These are phyloP conservation scores for Alternaria viburni DNA, from an alignment of 2,329 filamentous ascomycete genomes.

Conservation along the genomic window DNA sequence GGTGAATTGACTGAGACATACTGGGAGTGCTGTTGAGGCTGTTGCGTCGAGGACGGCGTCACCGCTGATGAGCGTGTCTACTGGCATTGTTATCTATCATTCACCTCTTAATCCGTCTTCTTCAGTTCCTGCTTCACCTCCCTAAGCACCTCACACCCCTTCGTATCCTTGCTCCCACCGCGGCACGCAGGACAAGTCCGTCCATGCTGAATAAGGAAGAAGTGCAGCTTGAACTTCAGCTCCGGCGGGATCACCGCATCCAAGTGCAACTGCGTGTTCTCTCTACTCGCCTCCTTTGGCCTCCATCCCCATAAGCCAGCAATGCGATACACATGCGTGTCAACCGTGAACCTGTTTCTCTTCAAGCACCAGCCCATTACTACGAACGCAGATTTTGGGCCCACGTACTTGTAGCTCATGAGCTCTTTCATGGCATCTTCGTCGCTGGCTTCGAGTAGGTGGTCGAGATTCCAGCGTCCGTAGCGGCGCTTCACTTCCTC, in stretches of 20 bases:
- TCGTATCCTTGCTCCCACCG: constrained; percentile 1
- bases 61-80: neutral
- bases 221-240: constrained; percentile 7
- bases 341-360: constrained; percentile 7
- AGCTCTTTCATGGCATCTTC: constrained; percentile 15
- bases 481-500: constrained; percentile 11
- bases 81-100: neutral
- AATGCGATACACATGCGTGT: constrained; percentile 12
- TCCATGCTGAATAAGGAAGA: constrained; percentile 9
- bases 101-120: neutral
- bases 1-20: neutral
- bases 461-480: constrained; percentile 4
- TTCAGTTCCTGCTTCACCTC: neutral
- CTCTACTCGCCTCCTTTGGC: constrained; percentile 2
- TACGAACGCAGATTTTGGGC: constrained; percentile 11
- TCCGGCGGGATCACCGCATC: constrained; percentile 2
- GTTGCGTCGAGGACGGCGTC: neutral
- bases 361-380: constrained; percentile 12
- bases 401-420: constrained; percentile 11
- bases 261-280: constrained; percentile 7
- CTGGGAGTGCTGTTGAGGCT: neutral
- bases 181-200: constrained; percentile 4
- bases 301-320: constrained; percentile 11
- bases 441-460: constrained; percentile 1
- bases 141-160: neutral